phyloP scores from a whole-genome alignment of 441 rosid genomes.

The Populus hybrid region DNA sequence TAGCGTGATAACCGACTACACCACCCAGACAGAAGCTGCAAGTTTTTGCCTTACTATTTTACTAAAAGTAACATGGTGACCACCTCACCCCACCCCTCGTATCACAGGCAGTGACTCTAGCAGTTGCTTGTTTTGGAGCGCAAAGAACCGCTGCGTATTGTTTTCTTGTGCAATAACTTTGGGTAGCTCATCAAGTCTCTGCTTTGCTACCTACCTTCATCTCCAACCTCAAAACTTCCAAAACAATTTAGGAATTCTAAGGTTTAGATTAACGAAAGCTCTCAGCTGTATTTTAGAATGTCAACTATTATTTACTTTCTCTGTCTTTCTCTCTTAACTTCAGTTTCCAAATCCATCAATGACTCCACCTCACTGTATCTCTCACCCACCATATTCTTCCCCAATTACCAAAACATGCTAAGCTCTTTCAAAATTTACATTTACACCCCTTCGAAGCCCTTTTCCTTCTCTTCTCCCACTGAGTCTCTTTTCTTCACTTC shows the following conservation, averaged over 20 bases:
- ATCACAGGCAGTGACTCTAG: neutral
- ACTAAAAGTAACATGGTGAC: accelerated
- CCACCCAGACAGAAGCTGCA: slow-evolving; percentile 62
- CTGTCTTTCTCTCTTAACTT: slow-evolving; percentile 10
- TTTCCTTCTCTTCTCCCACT: slow-evolving; percentile 26
- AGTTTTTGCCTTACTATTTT: neutral
- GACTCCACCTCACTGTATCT: slow-evolving; percentile 28
- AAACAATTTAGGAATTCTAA: neutral
- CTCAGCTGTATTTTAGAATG: slow-evolving; percentile 9
- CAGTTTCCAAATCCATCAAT: slow-evolving; percentile 10
- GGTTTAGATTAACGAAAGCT: neutral
- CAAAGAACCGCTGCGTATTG: too few species aligned
- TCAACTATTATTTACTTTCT: neutral
- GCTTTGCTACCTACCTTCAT: neutral
- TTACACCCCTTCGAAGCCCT: slow-evolving; percentile 28
- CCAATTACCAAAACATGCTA: slow-evolving; percentile 41
- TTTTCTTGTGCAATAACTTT: neutral
- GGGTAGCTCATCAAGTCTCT: too few species aligned
- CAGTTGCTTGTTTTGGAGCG: too few species aligned
- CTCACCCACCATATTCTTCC: slow-evolving; percentile 34
- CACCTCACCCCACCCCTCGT: neutral
- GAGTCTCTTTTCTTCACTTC: slow-evolving; percentile 45
- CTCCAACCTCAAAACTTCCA: neutral
- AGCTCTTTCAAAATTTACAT: slow-evolving; percentile 38
- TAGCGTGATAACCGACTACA: slow-evolving; percentile 99